Percentiles rank a stretch among this genome's conserved stretches.
These are phyloP conservation scores for Carallia brachiata DNA, from an alignment of 345 rosid species.

Conservation along the genomic window DNA sequence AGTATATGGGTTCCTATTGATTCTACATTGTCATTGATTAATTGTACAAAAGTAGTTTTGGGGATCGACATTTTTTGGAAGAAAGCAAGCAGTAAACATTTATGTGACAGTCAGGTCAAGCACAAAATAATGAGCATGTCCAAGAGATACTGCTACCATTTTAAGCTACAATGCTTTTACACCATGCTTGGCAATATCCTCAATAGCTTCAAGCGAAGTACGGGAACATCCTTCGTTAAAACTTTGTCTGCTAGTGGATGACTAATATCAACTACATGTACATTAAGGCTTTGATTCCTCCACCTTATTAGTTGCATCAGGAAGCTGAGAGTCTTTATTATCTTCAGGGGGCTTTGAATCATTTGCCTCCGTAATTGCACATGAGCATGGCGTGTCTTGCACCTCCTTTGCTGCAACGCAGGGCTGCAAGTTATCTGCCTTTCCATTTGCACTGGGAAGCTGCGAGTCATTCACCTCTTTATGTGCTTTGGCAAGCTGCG, in stretches of 20 bases:
- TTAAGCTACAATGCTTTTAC: slow-evolving; percentile 20
- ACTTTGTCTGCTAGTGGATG: slow-evolving; percentile 23
- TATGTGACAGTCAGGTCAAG: neutral
- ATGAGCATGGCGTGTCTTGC: neutral
- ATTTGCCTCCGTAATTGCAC: slow-evolving; percentile 1
- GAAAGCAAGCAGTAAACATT: slow-evolving; percentile 14
- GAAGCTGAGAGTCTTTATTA: slow-evolving; percentile 1
- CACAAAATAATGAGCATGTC: slow-evolving; percentile 2
- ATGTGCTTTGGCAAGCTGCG: neutral
- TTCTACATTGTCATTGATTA: neutral
- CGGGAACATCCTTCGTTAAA: slow-evolving; percentile 18
- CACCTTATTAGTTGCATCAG: slow-evolving; percentile 2
- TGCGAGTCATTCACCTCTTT: slow-evolving; percentile 3
- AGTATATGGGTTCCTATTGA: too few species aligned
- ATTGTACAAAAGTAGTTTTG: neutral
- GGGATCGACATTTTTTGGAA: slow-evolving; percentile 35
- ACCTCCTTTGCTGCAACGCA: slow-evolving; percentile 1
- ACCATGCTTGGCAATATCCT: slow-evolving; percentile 22
- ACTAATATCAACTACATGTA: slow-evolving; percentile 15
- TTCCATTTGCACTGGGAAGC: slow-evolving; percentile 3
- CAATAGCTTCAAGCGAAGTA: slow-evolving; percentile 22
- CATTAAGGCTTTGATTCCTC: slow-evolving; percentile 11
- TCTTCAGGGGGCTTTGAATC: neutral
- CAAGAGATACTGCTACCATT: slow-evolving; percentile 14
- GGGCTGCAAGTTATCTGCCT: neutral